Conservation (phyloP, 1,284 basidiomycete species). For the Fomitopsis schrenkii region DNA sequence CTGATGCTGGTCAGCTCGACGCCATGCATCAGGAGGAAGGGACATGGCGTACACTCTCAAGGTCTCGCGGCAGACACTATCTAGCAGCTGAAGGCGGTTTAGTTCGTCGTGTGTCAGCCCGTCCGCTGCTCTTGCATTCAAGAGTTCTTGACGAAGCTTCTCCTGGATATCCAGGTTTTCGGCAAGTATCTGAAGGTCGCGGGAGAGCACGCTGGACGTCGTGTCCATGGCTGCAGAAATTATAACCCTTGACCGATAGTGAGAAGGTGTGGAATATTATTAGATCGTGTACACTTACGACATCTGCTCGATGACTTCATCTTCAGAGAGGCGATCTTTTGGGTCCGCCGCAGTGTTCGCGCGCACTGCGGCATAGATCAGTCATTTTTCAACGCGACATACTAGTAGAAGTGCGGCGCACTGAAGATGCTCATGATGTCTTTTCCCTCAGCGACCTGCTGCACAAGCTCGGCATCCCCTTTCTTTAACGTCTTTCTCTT, state of each 20-base stretch:
- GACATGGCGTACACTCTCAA: constrained; percentile 13
- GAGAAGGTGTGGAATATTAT: no score
- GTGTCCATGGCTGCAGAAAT: constrained; percentile 22
- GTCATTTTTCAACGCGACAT: no score
- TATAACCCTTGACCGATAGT: constrained; percentile 9
- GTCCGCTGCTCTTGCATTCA: constrained; percentile 9
- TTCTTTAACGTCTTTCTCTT: constrained; percentile 19
- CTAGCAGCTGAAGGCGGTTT: constrained; percentile 17
- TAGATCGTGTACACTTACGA: constrained; percentile 16
- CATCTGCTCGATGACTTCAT: constrained; percentile 30
- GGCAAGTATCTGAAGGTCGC: constrained; percentile 15
- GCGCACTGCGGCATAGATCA: constrained; percentile 18
- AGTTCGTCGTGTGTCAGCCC: constrained; percentile 18
- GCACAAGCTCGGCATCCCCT: constrained; percentile 21
- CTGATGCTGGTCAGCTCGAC: background rate
- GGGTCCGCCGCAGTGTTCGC: constrained; percentile 17
- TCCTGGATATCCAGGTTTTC: constrained; percentile 16
- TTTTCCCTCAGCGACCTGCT: constrained; percentile 24
- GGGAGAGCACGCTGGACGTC: constrained; percentile 18
- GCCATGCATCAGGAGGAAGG: background rate
- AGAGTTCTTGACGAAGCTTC: constrained; percentile 16
- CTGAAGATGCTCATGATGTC: constrained; percentile 28
- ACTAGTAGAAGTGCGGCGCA: constrained; percentile 10
- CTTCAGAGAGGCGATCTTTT: constrained; percentile 21
- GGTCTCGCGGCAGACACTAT: constrained; percentile 22